Conservation (phyloP, 2,329 filamentous ascomycete genomes). For the Trichoderma sp. region DNA sequence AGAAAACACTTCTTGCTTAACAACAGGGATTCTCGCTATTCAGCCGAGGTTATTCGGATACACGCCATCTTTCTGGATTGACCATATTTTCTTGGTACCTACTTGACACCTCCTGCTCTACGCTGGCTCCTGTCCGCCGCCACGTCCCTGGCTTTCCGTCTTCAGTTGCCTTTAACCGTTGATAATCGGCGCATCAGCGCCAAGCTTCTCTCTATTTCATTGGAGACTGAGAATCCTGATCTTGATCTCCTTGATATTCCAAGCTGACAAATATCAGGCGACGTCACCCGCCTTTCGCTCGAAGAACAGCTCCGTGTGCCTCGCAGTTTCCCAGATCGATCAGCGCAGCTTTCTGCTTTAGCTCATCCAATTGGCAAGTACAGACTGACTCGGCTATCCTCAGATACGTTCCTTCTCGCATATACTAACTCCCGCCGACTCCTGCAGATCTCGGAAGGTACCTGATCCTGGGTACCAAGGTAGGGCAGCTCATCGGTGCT, state of each 20-base stretch:
- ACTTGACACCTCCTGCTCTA: background rate
- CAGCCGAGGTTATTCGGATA: background rate
- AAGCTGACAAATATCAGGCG: slow-evolving; percentile 4
- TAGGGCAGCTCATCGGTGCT: slow-evolving; percentile 12
- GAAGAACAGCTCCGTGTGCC: background rate
- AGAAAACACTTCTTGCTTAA: background rate
- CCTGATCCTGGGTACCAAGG: background rate
- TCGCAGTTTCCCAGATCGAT: background rate
- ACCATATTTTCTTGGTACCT: background rate
- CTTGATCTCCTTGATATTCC: background rate
- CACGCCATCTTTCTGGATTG: background rate
- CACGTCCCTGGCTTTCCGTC: background rate
- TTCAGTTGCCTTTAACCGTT: background rate
- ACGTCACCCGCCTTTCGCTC: slow-evolving; percentile 8
- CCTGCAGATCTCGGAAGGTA: background rate
- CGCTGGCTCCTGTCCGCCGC: background rate
- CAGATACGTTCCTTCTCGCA: background rate
- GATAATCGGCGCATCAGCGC: background rate
- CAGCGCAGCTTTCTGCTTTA: background rate
- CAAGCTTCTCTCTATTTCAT: background rate
- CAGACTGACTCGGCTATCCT: background rate
- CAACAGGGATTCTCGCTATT: background rate
- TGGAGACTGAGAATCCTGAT: background rate
- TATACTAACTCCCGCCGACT: background rate
- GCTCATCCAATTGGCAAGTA: background rate